phyloP scores from a whole-genome alignment of 768 basidiomycete species.

The Clitopilus passeckerianus region DNA sequence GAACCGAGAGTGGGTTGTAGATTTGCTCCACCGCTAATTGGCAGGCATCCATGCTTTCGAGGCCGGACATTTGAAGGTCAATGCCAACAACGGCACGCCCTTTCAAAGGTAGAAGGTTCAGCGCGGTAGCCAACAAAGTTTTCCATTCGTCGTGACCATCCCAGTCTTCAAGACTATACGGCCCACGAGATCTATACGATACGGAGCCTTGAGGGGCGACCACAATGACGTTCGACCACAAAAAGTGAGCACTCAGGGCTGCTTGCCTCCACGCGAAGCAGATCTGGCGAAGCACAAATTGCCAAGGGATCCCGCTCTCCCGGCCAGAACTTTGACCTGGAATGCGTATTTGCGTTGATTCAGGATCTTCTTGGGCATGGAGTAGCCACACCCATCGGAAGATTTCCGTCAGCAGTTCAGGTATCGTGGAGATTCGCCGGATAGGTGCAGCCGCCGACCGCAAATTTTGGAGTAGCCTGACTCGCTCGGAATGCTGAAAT shows the following conservation, averaged over 20 bases:
- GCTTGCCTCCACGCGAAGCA: not conserved
- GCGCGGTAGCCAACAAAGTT: too few relatives aligned
- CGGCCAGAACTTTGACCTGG: not conserved
- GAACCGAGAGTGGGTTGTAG: too few relatives aligned
- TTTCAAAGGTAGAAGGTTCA: too few relatives aligned
- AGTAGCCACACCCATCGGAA: not conserved
- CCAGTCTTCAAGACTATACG: too few relatives aligned
- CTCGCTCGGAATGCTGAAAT: not conserved
- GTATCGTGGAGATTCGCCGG: not conserved
- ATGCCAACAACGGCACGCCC: too few relatives aligned
- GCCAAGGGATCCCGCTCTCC: not conserved
- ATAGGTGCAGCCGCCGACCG: not conserved
- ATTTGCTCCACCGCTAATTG: too few relatives aligned
- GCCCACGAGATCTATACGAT: too few relatives aligned
- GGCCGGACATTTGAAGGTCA: too few relatives aligned
- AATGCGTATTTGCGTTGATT: not conserved
- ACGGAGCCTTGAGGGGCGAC: not conserved
- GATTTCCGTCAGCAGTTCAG: not conserved
- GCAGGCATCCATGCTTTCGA: too few relatives aligned
- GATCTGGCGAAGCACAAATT: not conserved
- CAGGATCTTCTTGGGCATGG: not conserved
- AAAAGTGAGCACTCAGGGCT: not conserved
- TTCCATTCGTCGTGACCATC: too few relatives aligned
- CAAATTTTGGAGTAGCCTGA: not conserved
- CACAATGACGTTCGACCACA: not conserved